Conservation (phyloP, 2,329 filamentous ascomycete genomes). For the Colletotrichum australisinense region DNA sequence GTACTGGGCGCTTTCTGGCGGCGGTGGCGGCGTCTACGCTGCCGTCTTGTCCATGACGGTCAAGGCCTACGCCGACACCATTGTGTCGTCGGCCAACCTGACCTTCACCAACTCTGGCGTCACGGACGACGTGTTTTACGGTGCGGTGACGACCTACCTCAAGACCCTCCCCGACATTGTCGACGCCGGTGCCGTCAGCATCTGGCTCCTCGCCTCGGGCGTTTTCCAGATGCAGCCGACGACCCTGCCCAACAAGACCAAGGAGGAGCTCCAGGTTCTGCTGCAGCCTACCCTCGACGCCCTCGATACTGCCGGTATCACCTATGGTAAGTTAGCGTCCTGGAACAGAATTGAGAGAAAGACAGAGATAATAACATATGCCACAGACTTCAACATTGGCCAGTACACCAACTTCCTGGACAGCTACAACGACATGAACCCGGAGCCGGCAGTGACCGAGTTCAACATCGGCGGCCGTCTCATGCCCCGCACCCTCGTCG, state of each 20-base stretch:
- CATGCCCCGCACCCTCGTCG: conserved; percentile 24
- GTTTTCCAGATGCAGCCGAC: conserved; percentile 40
- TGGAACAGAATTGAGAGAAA: not conserved
- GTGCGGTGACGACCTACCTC: conserved; percentile 29
- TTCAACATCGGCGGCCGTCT: conserved; percentile 30
- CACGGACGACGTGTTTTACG: conserved; percentile 39
- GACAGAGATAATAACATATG: not conserved
- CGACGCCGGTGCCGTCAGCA: conserved; percentile 30
- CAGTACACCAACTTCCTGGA: conserved; percentile 42
- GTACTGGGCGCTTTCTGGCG: conserved; percentile 66
- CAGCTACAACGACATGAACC: conserved; percentile 36
- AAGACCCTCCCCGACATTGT: conserved; percentile 22
- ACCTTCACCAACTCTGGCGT: conserved; percentile 46
- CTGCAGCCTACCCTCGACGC: conserved; percentile 53
- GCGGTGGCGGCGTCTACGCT: conserved; percentile 63
- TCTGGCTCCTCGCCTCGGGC: conserved; percentile 21
- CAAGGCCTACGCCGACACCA: conserved; percentile 41
- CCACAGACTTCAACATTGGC: conserved; percentile 37
- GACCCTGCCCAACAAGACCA: conserved; percentile 55
- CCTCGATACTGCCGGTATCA: conserved; percentile 38
- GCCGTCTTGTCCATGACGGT: conserved; percentile 62
- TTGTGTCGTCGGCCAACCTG: conserved; percentile 56
- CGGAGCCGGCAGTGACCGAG: conserved; percentile 32
- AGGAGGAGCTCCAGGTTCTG: conserved; percentile 50
- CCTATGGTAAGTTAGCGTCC: conserved; percentile 40